These are phyloP conservation scores for Suillus subluteus DNA, from an alignment of 768 basidiomycete species.

Conservation along the genomic window DNA sequence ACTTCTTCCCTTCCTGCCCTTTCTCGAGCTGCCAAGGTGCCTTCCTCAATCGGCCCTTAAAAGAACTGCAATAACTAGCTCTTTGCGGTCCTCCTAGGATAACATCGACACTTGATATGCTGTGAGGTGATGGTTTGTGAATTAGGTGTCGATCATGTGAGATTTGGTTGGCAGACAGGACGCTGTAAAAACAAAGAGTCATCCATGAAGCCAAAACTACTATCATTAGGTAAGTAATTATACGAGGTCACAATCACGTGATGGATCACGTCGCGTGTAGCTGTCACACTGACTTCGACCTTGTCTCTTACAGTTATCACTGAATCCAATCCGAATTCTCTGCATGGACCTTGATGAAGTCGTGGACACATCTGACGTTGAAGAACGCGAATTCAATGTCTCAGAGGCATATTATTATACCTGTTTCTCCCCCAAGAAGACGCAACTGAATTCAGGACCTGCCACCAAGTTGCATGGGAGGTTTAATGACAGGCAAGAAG, in stretches of 20 bases:
- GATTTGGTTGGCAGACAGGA: too few relatives aligned
- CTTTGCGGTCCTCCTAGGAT: too few relatives aligned
- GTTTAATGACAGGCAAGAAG: conserved; percentile 18
- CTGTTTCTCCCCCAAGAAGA: conserved; percentile 4
- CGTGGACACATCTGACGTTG: conserved; percentile 66
- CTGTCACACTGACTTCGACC: neutral
- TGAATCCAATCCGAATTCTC: neutral
- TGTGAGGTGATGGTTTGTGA: too few relatives aligned
- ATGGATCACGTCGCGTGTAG: neutral
- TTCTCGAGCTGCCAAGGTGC: too few relatives aligned
- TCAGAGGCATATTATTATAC: conserved; percentile 16
- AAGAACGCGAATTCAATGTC: conserved; percentile 52
- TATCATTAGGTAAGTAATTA: too few relatives aligned
- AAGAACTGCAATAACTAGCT: too few relatives aligned
- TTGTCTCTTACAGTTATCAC: neutral
- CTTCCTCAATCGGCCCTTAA: too few relatives aligned
- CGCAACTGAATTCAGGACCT: neutral
- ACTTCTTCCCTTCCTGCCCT: too few relatives aligned
- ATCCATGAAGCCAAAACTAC: too few relatives aligned
- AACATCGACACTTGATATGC: too few relatives aligned
- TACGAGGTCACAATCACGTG: neutral
- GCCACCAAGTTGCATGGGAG: neutral
- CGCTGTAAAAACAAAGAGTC: too few relatives aligned
- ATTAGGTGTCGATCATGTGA: too few relatives aligned
- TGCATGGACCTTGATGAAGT: conserved; percentile 45